These are phyloP conservation scores for Fusarium abutilonis DNA, from an alignment of 2,329 filamentous ascomycete genomes.

Conservation along the genomic window DNA sequence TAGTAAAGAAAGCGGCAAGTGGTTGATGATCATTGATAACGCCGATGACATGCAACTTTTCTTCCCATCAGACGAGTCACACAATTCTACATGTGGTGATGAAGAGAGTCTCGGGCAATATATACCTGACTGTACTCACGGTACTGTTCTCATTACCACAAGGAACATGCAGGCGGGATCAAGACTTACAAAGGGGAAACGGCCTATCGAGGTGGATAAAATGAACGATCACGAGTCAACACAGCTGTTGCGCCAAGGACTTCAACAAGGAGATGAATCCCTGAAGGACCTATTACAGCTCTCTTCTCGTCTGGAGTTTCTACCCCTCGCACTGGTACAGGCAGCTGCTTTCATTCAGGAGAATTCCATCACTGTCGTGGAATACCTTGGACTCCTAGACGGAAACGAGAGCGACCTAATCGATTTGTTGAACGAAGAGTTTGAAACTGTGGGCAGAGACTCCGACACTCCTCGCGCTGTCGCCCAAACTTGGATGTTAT, in stretches of 20 bases:
- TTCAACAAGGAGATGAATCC: constrained; percentile 13
- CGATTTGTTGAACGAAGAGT: constrained; percentile 45
- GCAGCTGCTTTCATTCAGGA: constrained; percentile 50
- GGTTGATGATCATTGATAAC: constrained; percentile 39
- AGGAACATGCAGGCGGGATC: constrained; percentile 48
- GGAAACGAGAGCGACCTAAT: constrained; percentile 19
- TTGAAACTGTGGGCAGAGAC: constrained; percentile 47
- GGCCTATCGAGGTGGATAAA: constrained; percentile 40
- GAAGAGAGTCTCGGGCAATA: neutral
- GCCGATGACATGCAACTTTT: constrained; percentile 38
- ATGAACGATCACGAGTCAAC: constrained; percentile 44
- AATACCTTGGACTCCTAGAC: constrained; percentile 47
- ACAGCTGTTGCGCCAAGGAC: constrained; percentile 37
- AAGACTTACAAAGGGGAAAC: constrained; percentile 38
- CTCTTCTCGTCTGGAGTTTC: constrained; percentile 42
- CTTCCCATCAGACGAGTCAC: neutral
- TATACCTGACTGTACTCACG: constrained; percentile 47
- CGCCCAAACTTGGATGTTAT: constrained; percentile 48
- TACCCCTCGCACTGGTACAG: constrained; percentile 51
- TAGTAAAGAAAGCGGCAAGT: neutral
- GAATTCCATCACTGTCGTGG: constrained; percentile 36
- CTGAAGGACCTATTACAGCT: constrained; percentile 24
- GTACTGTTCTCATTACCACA: constrained; percentile 49
- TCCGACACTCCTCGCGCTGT: constrained; percentile 43
- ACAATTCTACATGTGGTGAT: accelerated